Conservation (phyloP, 495 filamentous ascomycete genomes). For the Podospora anserina region DNA sequence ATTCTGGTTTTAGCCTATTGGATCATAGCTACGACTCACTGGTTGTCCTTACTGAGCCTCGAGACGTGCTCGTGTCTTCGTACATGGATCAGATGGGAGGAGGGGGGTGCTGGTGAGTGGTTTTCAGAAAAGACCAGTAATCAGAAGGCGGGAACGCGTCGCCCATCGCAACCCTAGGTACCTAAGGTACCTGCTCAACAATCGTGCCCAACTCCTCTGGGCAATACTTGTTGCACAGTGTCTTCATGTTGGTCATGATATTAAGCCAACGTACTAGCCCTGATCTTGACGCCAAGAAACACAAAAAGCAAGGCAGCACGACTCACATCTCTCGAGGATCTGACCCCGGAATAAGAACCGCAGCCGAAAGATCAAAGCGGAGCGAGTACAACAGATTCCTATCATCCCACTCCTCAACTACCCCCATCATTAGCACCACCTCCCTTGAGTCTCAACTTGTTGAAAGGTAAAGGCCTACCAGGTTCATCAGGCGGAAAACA, state of each 20-base stretch:
- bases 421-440: no score
- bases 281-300: not conserved
- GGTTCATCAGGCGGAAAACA: constrained; percentile 25
- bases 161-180: no score
- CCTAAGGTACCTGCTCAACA: not conserved
- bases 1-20: no score
- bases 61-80: no score
- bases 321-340: not conserved
- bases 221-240: not conserved
- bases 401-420: not conserved
- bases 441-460: not conserved
- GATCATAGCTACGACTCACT: no score
- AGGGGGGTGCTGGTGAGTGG: no score
- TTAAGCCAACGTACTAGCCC: not conserved
- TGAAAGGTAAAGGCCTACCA: constrained; percentile 1
- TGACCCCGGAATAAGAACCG: not conserved
- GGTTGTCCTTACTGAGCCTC: no score
- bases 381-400: not conserved
- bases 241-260: not conserved
- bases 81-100: no score
- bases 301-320: not conserved
- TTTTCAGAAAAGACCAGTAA: no score
- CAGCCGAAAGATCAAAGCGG: not conserved
- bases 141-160: no score
- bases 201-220: not conserved